These are phyloP conservation scores for Camellia oleifera DNA, from an alignment of 179 eudicot genomes.

Conservation along the genomic window DNA sequence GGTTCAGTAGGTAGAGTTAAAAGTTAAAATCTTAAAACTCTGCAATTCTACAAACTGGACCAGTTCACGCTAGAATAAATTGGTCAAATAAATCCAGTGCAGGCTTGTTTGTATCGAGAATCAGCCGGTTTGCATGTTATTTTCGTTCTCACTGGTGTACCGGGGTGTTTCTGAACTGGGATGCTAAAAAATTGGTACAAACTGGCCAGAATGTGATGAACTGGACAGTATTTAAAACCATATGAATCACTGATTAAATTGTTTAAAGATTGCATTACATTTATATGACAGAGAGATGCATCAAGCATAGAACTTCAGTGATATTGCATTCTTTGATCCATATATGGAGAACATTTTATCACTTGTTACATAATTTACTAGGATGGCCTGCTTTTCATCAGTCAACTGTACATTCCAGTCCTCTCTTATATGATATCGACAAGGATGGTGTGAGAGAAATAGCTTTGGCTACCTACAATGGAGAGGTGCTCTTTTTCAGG, in stretches of 20 bases:
- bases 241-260: not conserved
- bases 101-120: too few species aligned
- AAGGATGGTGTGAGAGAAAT: constrained; percentile 98
- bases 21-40: too few species aligned
- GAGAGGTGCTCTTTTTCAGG: constrained; percentile 97
- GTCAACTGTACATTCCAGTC: constrained; percentile 95
- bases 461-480: constrained; percentile 92
- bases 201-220: too few species aligned
- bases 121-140: too few species aligned
- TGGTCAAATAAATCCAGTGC: too few species aligned
- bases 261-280: not conserved
- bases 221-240: too few species aligned
- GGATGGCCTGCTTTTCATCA: constrained; percentile 99
- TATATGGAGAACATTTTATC: constrained; percentile 7
- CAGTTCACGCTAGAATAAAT: too few species aligned
- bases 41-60: too few species aligned
- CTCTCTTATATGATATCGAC: constrained; percentile 92
- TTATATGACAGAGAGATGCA: not conserved
- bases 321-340: not conserved
- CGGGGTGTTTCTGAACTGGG: too few species aligned
- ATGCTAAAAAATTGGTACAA: too few species aligned
- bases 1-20: too few species aligned
- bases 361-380: constrained; percentile 29
- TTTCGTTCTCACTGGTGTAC: too few species aligned
- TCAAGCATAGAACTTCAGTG: not conserved